Conservation (phyloP, 345 rosid species). For the Clarkia xantiana region DNA sequence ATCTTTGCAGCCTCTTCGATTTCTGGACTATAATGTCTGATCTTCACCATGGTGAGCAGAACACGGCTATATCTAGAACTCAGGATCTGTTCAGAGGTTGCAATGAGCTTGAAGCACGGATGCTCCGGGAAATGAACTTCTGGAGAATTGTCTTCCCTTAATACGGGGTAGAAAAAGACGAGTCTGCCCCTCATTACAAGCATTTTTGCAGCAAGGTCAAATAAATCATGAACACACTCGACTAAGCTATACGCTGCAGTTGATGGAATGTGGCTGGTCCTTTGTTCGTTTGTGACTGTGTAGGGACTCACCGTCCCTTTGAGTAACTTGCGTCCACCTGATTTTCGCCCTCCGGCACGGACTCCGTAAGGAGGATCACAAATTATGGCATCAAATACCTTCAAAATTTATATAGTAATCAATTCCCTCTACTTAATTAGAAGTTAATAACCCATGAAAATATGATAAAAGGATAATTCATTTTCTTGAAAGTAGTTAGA, state of each 20-base stretch:
- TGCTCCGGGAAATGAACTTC: conserved; percentile 56
- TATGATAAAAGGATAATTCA: too few relatives aligned
- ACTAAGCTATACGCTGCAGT: conserved; percentile 76
- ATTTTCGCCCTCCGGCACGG: conserved; percentile 92
- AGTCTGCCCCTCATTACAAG: conserved; percentile 80
- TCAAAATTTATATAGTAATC: not conserved
- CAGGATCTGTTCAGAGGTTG: conserved; percentile 76
- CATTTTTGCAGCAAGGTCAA: conserved; percentile 81
- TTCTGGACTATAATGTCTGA: conserved; percentile 38
- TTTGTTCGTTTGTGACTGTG: conserved; percentile 84
- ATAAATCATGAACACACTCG: conserved; percentile 87
- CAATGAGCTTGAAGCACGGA: conserved; percentile 59
- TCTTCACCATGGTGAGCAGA: conserved; percentile 75
- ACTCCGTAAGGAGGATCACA: conserved; percentile 97
- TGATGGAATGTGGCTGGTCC: conserved; percentile 85
- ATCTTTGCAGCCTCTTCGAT: conserved; percentile 44
- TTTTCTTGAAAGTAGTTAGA: too few relatives aligned
- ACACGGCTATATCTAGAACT: conserved; percentile 79
- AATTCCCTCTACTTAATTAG: not conserved
- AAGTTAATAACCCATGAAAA: not conserved
- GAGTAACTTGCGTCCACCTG: conserved; percentile 84
- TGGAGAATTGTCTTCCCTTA: conserved; percentile 42
- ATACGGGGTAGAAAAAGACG: conserved; percentile 70
- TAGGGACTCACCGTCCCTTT: conserved; percentile 76
- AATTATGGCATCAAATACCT: conserved; percentile 81